phyloP scores from a whole-genome alignment of 306 rosid genomes.

The Betula pendula region DNA sequence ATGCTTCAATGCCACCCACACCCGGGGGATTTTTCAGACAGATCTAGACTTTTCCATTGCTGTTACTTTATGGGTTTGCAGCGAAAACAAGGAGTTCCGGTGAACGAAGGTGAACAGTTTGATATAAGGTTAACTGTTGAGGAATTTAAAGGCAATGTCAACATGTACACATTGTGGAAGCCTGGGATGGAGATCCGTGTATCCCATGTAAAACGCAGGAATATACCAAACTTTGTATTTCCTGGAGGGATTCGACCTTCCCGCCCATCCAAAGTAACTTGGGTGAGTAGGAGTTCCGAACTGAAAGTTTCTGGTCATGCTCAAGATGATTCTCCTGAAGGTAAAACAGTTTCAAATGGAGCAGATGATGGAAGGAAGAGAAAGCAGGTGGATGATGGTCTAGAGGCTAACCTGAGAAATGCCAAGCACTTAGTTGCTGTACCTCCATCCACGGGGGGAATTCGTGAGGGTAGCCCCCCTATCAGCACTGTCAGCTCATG shows the following conservation, averaged over 20 bases:
- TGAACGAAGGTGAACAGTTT: slow-evolving; percentile 65
- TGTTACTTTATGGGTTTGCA: slow-evolving; percentile 96
- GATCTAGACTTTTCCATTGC: slow-evolving; percentile 63
- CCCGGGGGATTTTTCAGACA: slow-evolving; percentile 88
- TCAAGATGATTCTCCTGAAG: slow-evolving; percentile 53
- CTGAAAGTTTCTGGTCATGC: slow-evolving; percentile 51
- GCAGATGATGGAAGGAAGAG: slow-evolving; percentile 58
- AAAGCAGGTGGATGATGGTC: slow-evolving; percentile 54
- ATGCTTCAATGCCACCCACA: slow-evolving; percentile 97
- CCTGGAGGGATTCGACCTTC: slow-evolving; percentile 76
- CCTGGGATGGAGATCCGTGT: slow-evolving; percentile 79
- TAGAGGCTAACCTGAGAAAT: slow-evolving; percentile 42
- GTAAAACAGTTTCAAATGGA: slow-evolving; percentile 42
- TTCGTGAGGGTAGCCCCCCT: slow-evolving; percentile 47
- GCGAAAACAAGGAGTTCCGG: slow-evolving; percentile 78
- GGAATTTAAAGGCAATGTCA: slow-evolving; percentile 71
- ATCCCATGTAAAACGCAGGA: slow-evolving; percentile 73
- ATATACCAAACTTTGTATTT: slow-evolving; percentile 76
- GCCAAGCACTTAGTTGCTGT: slow-evolving; percentile 36
- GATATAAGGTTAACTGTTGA: slow-evolving; percentile 81
- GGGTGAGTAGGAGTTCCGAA: slow-evolving; percentile 59
- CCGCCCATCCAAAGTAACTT: slow-evolving; percentile 47
- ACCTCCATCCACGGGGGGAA: slow-evolving; percentile 37
- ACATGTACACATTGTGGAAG: slow-evolving; percentile 54
- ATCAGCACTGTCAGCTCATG: slow-evolving; percentile 44